Percentiles rank a stretch among this genome's conserved stretches.
Conservation (phyloP, 495 filamentous ascomycete genomes). For the Parathielavia appendiculata region DNA sequence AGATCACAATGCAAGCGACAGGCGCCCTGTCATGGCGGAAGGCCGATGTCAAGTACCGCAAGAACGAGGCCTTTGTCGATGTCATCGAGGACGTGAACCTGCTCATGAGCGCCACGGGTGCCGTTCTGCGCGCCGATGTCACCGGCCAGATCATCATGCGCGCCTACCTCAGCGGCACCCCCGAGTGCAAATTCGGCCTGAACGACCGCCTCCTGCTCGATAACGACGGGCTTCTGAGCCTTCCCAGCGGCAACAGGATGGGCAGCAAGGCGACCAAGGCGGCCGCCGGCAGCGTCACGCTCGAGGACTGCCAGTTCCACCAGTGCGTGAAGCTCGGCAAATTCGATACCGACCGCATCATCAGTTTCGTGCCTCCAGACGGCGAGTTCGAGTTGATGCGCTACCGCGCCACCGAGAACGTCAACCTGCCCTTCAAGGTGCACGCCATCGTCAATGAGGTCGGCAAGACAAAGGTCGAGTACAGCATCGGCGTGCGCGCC, state of each 20-base stretch:
- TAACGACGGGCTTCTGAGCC: conserved; percentile 58
- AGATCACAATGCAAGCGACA: conserved; percentile 98
- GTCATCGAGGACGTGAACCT: conserved; percentile 99
- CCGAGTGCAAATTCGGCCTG: conserved; percentile 98
- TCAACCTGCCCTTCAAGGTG: conserved; percentile 98
- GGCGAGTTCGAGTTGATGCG: conserved; percentile 99
- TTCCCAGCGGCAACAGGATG: conserved; percentile 64
- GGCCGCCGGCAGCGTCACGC: conserved; percentile 88
- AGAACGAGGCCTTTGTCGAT: conserved; percentile 98
- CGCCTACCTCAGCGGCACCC: conserved; percentile 92
- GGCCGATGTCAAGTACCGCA: conserved; percentile 96
- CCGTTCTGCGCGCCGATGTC: conserved; percentile 93
- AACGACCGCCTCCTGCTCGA: conserved; percentile 94
- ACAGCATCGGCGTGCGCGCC: conserved; percentile 93
- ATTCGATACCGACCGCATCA: conserved; percentile 96
- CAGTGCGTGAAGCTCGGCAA: conserved; percentile 97
- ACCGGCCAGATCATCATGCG: conserved; percentile 99
- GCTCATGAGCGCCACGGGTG: conserved; percentile 93
- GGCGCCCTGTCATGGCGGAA: conserved; percentile 95
- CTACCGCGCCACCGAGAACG: conserved; percentile 98
- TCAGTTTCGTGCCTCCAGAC: conserved; percentile 95
- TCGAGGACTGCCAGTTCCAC: conserved; percentile 99
- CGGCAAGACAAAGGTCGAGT: conserved; percentile 96
- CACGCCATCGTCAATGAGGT: conserved; percentile 98
- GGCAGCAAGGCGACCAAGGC: conserved; percentile 87